phyloP scores from a whole-genome alignment of 148 eudicot species.

The Amaranthus palmeri region DNA sequence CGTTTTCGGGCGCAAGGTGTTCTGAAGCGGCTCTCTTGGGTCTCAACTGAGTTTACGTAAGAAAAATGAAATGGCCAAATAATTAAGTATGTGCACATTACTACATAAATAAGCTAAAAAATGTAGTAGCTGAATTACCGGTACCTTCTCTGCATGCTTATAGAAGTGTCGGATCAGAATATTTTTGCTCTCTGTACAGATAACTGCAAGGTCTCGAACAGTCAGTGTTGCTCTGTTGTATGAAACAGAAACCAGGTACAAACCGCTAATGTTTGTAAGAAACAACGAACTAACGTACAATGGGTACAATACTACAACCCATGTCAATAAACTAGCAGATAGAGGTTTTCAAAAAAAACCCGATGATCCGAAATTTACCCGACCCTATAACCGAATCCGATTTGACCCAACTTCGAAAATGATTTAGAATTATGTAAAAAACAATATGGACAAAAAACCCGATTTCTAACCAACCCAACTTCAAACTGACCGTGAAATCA shows the following conservation, averaged over 20 bases:
- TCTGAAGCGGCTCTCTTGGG: slow-evolving; percentile 65
- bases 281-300: neutral
- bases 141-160: slow-evolving; percentile 74
- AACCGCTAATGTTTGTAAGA: neutral
- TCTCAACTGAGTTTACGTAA: slow-evolving; percentile 37
- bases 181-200: slow-evolving; percentile 63
- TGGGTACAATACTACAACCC: neutral
- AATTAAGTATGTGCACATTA: neutral
- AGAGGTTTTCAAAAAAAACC: neutral
- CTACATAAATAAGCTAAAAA: neutral
- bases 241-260: neutral
- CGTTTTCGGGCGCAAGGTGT: slow-evolving; percentile 46
- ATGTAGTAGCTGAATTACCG: neutral
- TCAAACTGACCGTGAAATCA: no score
- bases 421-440: no score
- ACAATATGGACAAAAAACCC: no score
- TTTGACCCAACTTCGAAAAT: no score
- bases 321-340: neutral
- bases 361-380: neutral
- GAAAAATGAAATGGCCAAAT: neutral
- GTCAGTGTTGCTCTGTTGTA: slow-evolving; percentile 11
- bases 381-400: no score
- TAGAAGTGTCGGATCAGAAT: slow-evolving; percentile 74
- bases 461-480: no score
- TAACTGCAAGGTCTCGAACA: slow-evolving; percentile 40